Percentiles rank a stretch among this genome's conserved stretches.
These are phyloP conservation scores for Olyra latifolia DNA, from an alignment of 176 grass and related monocot species.

Conservation along the genomic window DNA sequence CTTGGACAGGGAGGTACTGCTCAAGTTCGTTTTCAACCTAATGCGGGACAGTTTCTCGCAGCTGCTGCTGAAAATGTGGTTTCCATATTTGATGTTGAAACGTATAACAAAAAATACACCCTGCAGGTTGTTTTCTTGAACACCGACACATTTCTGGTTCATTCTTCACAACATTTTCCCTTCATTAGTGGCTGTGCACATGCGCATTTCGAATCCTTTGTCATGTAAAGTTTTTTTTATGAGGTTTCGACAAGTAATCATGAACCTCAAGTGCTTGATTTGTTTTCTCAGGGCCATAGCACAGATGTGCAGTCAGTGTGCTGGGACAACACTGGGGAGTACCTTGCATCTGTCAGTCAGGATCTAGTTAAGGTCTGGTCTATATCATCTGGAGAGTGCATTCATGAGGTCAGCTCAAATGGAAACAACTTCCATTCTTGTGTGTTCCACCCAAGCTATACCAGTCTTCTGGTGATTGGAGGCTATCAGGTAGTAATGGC, in stretches of 20 bases:
- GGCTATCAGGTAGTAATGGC: conserved; percentile 71
- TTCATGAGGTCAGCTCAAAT: conserved; percentile 90
- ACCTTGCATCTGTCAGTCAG: conserved; percentile 88
- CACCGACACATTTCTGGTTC: not conserved
- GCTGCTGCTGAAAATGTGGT: conserved; percentile 76
- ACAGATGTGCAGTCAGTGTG: conserved; percentile 89
- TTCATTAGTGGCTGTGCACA: not conserved
- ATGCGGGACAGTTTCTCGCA: conserved; percentile 67
- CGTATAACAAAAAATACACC: conserved; percentile 60
- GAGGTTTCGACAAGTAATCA: not conserved
- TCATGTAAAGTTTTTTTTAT: not conserved
- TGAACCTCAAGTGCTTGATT: conserved; percentile 27
- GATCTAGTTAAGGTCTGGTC: conserved; percentile 98
- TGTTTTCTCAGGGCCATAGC: conserved; percentile 66
- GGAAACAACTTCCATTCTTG: conserved; percentile 98
- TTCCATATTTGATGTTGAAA: conserved; percentile 82
- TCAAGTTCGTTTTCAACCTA: conserved; percentile 97
- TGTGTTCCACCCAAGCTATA: conserved; percentile 87
- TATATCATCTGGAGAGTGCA: conserved; percentile 72
- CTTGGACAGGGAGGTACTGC: conserved; percentile 70
- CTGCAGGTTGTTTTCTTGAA: conserved; percentile 61
- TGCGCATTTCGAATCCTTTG: not conserved
- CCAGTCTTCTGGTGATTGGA: conserved; percentile 84
- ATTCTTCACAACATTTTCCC: not conserved
- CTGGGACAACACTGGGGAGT: conserved; percentile 90